A percentile compares a stretch with the other conserved stretches of the same genome.
Conservation (phyloP, 1,284 basidiomycete species). For the Kwoniella shivajii region DNA sequence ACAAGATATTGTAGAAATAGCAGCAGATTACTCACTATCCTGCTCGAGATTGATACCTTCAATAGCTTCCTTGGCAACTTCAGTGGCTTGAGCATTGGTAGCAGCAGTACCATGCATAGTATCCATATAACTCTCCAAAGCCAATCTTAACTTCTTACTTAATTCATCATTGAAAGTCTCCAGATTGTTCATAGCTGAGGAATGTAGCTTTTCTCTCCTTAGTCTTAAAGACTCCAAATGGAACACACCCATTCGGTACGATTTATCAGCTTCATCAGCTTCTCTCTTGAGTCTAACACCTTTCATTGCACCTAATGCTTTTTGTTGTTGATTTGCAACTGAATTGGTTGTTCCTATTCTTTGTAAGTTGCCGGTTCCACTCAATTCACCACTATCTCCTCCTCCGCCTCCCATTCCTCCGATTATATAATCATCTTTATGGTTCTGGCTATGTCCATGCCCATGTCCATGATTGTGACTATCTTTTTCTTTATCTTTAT, state of each 20-base stretch:
- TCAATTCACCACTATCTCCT: slow-evolving; percentile 13
- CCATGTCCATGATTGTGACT: slow-evolving; percentile 19
- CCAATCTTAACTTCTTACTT: slow-evolving; percentile 64
- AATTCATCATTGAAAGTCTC: slow-evolving; percentile 78
- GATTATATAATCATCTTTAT: slow-evolving; percentile 23
- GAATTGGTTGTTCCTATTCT: slow-evolving; percentile 10
- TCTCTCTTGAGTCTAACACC: slow-evolving; percentile 81
- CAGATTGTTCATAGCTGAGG: slow-evolving; percentile 78
- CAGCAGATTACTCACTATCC: slow-evolving; percentile 65
- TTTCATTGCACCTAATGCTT: slow-evolving; percentile 60
- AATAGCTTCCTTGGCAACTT: slow-evolving; percentile 57
- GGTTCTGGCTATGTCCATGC: too few species aligned
- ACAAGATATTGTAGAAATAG: too few species aligned
- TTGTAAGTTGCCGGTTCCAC: slow-evolving; percentile 17
- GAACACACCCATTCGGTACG: slow-evolving; percentile 88
- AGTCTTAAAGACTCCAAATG: slow-evolving; percentile 90
- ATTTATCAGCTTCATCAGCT: slow-evolving; percentile 92
- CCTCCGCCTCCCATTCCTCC: slow-evolving; percentile 12
- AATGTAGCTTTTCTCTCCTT: slow-evolving; percentile 76
- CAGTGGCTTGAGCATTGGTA: slow-evolving; percentile 61
- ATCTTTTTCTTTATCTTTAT: slow-evolving; percentile 38
- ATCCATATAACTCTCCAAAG: slow-evolving; percentile 73
- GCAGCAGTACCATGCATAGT: slow-evolving; percentile 61
- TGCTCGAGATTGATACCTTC: slow-evolving; percentile 69
- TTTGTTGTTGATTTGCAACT: slow-evolving; percentile 10